These are phyloP conservation scores for Zygosaccharomyces siamensis DNA, from an alignment of 805 yeast species.

Conservation along the genomic window DNA sequence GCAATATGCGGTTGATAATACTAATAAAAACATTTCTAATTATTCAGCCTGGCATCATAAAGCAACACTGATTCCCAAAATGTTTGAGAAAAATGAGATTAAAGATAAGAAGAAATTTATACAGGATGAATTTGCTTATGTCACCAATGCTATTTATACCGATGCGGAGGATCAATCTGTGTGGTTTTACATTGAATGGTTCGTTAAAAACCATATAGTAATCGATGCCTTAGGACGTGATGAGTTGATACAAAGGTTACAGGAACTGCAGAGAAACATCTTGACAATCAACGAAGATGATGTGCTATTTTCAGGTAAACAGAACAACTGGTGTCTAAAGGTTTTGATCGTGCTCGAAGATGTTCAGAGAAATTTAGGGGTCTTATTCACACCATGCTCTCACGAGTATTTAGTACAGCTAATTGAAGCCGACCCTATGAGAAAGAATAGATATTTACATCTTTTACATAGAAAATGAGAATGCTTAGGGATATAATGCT, in stretches of 20 bases:
- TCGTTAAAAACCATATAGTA: slow-evolving; percentile 40
- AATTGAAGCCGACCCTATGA: slow-evolving; percentile 56
- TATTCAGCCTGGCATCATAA: slow-evolving; percentile 96
- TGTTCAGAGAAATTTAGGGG: slow-evolving; percentile 26
- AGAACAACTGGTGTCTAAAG: slow-evolving; percentile 75
- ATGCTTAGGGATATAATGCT: not conserved
- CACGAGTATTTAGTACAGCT: slow-evolving; percentile 38
- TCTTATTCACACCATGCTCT: slow-evolving; percentile 33
- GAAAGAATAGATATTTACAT: slow-evolving; percentile 55
- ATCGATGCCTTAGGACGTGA: slow-evolving; percentile 22
- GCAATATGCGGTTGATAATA: slow-evolving; percentile 69
- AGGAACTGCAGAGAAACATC: slow-evolving; percentile 45
- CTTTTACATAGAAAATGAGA: slow-evolving; percentile 18
- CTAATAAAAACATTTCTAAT: slow-evolving; percentile 80
- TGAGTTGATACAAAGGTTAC: slow-evolving; percentile 39
- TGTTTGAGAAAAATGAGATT: slow-evolving; percentile 36
- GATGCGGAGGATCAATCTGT: slow-evolving; percentile 93
- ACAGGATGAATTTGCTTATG: slow-evolving; percentile 54
- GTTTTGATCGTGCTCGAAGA: slow-evolving; percentile 46
- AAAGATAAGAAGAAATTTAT: slow-evolving; percentile 37
- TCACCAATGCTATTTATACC: slow-evolving; percentile 81
- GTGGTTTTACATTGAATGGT: slow-evolving; percentile 88
- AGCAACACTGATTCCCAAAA: slow-evolving; percentile 56
- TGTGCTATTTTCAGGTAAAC: slow-evolving; percentile 55
- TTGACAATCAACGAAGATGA: slow-evolving; percentile 69